Evolutionary conservation across 148 eudicot genomes (phyloP).

Genomic region (Cornus suecica): DNA sequence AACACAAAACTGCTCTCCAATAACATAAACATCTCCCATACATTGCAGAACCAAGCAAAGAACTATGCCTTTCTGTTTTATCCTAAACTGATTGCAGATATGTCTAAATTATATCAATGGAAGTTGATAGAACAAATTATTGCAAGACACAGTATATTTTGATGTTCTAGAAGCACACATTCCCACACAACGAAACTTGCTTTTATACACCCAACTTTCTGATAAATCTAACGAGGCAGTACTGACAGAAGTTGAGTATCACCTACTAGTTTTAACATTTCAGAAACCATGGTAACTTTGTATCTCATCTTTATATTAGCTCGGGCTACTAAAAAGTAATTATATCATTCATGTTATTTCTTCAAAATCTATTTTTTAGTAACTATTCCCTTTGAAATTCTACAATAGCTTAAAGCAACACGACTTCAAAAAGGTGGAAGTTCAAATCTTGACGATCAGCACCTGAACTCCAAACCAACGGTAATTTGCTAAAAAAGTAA

Average conservation of each 20-base stretch:
- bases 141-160: neutral
- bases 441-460: neutral
- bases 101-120: neutral
- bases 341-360: neutral
- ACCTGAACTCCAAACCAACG: neutral
- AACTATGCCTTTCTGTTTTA: neutral
- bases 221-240: neutral
- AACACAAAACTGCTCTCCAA: neutral
- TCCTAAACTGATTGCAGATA: slow-evolving; percentile 7
- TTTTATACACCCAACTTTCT: neutral
- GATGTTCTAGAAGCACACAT: neutral
- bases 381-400: no score
- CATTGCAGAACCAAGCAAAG: neutral
- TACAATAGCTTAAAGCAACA: neutral
- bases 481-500: neutral
- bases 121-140: neutral
- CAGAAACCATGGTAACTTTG: neutral
- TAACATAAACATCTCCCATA: neutral
- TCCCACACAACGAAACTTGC: neutral
- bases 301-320: neutral
- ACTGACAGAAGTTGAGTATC: neutral
- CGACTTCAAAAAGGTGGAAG: neutral
- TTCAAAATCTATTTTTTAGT: neutral
- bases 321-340: no score
- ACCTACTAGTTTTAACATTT: neutral